Evolutionary conservation across 2,329 filamentous ascomycete species (phyloP).

Genomic region (Clonostachys rhizophaga): DNA sequence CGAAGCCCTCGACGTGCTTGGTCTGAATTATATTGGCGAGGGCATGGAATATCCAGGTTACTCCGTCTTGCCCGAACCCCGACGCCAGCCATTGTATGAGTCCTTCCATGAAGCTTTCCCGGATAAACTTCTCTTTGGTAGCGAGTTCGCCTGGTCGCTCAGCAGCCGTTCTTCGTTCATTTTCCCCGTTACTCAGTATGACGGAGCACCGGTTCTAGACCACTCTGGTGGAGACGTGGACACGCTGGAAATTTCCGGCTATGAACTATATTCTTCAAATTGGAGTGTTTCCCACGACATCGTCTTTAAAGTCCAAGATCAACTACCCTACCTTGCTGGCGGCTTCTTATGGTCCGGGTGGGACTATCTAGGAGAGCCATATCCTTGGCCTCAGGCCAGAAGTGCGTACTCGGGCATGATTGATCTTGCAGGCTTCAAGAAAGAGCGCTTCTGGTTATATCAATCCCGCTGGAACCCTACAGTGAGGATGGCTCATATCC

Average conservation of each 20-base stretch:
- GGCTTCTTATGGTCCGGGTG: background rate
- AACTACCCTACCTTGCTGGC: background rate
- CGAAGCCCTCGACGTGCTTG: background rate
- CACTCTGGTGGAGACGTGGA: background rate
- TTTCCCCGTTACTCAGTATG: background rate
- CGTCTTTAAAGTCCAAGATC: background rate
- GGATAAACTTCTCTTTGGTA: background rate
- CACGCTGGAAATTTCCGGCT: background rate
- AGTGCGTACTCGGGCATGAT: background rate
- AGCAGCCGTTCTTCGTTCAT: background rate
- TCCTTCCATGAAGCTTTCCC: background rate
- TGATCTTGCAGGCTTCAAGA: background rate
- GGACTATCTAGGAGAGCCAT: background rate
- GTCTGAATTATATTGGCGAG: background rate
- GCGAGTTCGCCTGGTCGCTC: background rate
- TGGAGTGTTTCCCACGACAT: background rate
- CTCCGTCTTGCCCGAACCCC: background rate
- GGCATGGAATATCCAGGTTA: background rate
- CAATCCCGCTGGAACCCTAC: conserved; percentile 46
- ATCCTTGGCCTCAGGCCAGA: background rate
- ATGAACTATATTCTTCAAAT: background rate
- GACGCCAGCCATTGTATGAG: background rate
- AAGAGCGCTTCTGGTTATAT: conserved; percentile 43
- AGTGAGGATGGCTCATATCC: conserved; percentile 40
- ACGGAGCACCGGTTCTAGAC: background rate